Conservation (phyloP, 2,329 filamentous ascomycete species). For the Trichophyton simii region DNA sequence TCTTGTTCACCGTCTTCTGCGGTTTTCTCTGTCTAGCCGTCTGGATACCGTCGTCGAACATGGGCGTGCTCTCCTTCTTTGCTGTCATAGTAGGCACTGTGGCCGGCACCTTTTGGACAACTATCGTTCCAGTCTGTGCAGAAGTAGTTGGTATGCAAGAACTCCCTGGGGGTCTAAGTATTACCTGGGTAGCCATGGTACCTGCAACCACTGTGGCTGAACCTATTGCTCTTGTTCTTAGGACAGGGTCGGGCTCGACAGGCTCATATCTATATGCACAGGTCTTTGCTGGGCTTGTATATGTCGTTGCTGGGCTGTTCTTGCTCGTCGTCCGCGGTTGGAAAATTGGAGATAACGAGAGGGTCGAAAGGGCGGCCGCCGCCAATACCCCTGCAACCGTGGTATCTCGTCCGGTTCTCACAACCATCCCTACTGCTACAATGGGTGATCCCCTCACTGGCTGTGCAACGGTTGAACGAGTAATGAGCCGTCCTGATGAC, state of each 20-base stretch:
- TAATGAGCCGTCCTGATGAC: neutral
- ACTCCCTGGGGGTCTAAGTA: constrained; percentile 44
- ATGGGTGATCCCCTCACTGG: neutral
- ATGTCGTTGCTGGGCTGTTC: constrained; percentile 42
- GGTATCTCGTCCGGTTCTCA: neutral
- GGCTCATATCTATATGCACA: constrained; percentile 30
- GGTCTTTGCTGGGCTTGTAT: constrained; percentile 51
- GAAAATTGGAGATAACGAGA: constrained; percentile 25
- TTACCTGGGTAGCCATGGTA: constrained; percentile 48
- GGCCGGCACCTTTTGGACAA: constrained; percentile 48
- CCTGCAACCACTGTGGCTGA: constrained; percentile 37
- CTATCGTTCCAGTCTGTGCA: constrained; percentile 46
- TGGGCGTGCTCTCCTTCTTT: constrained; percentile 48
- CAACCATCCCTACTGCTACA: neutral
- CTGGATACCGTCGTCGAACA: constrained; percentile 49
- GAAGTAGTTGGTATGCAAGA: constrained; percentile 50
- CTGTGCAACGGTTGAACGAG: neutral
- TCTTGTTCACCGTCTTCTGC: constrained; percentile 41
- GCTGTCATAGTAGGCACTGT: constrained; percentile 46
- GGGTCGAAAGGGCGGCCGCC: constrained; percentile 13
- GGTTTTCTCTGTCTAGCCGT: constrained; percentile 48
- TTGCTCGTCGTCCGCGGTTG: constrained; percentile 30
- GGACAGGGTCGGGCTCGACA: constrained; percentile 24
- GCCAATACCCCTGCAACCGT: neutral
- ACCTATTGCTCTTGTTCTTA: constrained; percentile 49